Conservation (phyloP, 176 grass and related monocot genomes). For the Oropetium thomaeum region DNA sequence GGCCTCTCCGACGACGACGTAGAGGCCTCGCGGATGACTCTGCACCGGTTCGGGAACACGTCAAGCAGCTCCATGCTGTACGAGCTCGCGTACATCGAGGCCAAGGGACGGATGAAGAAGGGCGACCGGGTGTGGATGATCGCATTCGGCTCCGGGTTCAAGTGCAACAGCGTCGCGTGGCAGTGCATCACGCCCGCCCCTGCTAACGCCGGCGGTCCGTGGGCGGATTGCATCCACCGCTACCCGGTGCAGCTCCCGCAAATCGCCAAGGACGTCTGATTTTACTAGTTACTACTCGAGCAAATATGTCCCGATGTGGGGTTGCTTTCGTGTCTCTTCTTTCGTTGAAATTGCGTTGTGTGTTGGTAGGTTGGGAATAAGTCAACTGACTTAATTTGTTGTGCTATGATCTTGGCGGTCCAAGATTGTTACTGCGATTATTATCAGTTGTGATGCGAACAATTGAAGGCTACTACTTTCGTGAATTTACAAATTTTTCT, state of each 20-base stretch:
- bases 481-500: too few species aligned
- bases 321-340: too few species aligned
- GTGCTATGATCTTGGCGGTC: too few species aligned
- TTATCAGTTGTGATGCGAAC: too few species aligned
- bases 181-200: neutral
- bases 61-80: conserved; percentile 30
- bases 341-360: too few species aligned
- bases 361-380: too few species aligned
- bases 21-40: conserved; percentile 35
- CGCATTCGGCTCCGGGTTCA: conserved; percentile 12
- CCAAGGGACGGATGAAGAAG: conserved; percentile 11
- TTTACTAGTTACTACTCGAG: too few species aligned
- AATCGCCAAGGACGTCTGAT: conserved; percentile 3
- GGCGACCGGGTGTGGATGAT: conserved; percentile 34
- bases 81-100: conserved; percentile 29
- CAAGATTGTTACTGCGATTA: too few species aligned
- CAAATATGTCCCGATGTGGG: too few species aligned
- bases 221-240: conserved; percentile 11
- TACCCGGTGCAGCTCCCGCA: conserved; percentile 25
- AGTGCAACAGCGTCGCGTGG: conserved; percentile 13
- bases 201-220: neutral
- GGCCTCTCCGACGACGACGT: conserved; percentile 19
- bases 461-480: too few species aligned
- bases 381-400: too few species aligned
- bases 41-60: conserved; percentile 33